A percentile compares a stretch with the other conserved stretches of the same genome.
Evolutionary conservation across 2,329 filamentous ascomycete species (phyloP).

Genomic region (Emergomyces pasteurianus): DNA sequence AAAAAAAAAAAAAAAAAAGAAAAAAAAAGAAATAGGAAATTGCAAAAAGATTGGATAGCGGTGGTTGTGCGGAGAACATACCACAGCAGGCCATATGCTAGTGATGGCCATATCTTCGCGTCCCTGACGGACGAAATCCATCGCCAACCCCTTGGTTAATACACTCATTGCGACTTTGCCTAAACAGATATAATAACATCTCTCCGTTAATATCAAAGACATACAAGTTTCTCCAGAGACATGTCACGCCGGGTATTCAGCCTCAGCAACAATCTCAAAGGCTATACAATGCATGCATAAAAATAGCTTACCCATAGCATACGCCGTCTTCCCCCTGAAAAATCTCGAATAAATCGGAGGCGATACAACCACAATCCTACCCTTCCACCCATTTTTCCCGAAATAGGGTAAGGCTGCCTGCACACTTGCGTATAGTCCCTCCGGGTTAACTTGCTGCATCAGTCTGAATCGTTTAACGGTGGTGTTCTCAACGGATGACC

Average conservation of each 20-base stretch:
- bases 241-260: background rate
- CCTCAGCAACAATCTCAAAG: background rate
- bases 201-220: background rate
- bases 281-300: background rate
- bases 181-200: constrained; percentile 7
- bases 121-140: constrained; percentile 63
- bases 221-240: background rate
- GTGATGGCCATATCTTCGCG: constrained; percentile 61
- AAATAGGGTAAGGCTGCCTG: constrained; percentile 60
- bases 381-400: constrained; percentile 40
- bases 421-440: constrained; percentile 62
- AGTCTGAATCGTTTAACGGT: constrained; percentile 64
- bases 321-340: constrained; percentile 74
- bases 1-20: too few species aligned
- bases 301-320: constrained; percentile 46
- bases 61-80: constrained; percentile 29
- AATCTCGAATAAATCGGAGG: constrained; percentile 80
- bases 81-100: constrained; percentile 69
- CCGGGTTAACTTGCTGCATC: constrained; percentile 63
- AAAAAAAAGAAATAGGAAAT: background rate
- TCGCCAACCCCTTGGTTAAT: constrained; percentile 65
- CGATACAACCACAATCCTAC: constrained; percentile 63
- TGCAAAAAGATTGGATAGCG: background rate
- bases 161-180: constrained; percentile 75
- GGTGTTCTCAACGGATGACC: constrained; percentile 61